A percentile compares a stretch with the other conserved stretches of the same genome.
phyloP scores from a whole-genome alignment of 2,329 filamentous ascomycete genomes.

The Nemania serpens region DNA sequence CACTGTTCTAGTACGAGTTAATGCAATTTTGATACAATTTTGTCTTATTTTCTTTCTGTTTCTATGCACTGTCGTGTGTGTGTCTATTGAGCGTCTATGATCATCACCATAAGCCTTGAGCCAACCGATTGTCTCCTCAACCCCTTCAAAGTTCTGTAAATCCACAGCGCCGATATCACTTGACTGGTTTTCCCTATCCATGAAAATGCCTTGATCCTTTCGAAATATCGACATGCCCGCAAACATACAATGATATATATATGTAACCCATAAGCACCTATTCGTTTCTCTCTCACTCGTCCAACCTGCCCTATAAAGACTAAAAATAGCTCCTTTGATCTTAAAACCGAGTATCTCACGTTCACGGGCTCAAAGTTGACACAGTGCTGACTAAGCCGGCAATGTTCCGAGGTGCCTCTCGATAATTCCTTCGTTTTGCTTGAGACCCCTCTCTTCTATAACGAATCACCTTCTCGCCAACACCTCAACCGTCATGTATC shows the following conservation, averaged over 20 bases:
- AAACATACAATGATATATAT: slow-evolving; percentile 39
- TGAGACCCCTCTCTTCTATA: not conserved
- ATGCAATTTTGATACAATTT: slow-evolving; percentile 23
- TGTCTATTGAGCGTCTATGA: slow-evolving; percentile 39
- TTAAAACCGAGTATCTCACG: slow-evolving; percentile 22
- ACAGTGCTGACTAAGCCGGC: slow-evolving; percentile 18
- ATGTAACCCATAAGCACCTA: slow-evolving; percentile 37
- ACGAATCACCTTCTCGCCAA: not conserved
- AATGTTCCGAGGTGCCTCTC: slow-evolving; percentile 1
- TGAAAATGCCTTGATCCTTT: slow-evolving; percentile 32
- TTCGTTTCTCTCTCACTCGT: slow-evolving; percentile 21
- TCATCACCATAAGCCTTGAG: slow-evolving; percentile 23
- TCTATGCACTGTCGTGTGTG: slow-evolving; percentile 33
- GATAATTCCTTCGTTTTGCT: slow-evolving; percentile 1
- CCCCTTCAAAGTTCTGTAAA: slow-evolving; percentile 22
- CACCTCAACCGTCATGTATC: not conserved
- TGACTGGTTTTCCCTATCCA: slow-evolving; percentile 33
- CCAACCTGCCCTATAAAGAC: slow-evolving; percentile 29
- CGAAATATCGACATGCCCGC: slow-evolving; percentile 35
- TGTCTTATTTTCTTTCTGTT: slow-evolving; percentile 37
- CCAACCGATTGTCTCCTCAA: slow-evolving; percentile 21
- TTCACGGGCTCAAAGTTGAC: slow-evolving; percentile 22
- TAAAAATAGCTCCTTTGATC: slow-evolving; percentile 29
- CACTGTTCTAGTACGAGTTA: not conserved
- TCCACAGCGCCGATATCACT: slow-evolving; percentile 30